These are phyloP conservation scores for Aphanomyces astaci DNA, from an alignment of 352 stramenopile genomes.

Conservation along the genomic window DNA sequence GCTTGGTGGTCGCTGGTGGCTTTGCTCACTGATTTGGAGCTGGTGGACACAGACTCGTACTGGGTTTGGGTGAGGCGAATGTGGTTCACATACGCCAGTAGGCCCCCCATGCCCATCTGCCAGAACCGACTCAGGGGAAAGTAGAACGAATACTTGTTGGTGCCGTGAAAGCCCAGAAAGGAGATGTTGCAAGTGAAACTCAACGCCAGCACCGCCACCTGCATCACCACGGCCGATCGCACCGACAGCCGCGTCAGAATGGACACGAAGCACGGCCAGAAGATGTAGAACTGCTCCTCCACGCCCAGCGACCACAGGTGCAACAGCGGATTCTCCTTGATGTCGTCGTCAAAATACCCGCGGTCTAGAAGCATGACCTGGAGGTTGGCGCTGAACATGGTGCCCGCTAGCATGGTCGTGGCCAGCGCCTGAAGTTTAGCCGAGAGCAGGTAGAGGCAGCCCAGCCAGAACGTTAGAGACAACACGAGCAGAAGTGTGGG, in stretches of 20 bases:
- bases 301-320: conserved; percentile 22
- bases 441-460: conserved; percentile 10
- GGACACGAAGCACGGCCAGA: conserved; percentile 18
- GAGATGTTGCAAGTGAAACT: conserved; percentile 13
- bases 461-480: conserved; percentile 3
- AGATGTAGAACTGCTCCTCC: conserved; percentile 24
- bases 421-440: conserved; percentile 14
- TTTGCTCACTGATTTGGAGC: too few species aligned
- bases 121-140: conserved; percentile 16
- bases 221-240: background rate
- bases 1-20: too few species aligned
- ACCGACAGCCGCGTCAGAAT: background rate
- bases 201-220: background rate
- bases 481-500: conserved; percentile 11
- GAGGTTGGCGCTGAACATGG: conserved; percentile 21
- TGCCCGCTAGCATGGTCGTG: conserved; percentile 18
- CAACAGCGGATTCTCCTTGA: conserved; percentile 21
- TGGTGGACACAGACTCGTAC: too few species aligned
- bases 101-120: conserved; percentile 11
- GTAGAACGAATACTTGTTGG: conserved; percentile 21
- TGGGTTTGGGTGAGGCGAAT: too few species aligned
- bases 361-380: conserved; percentile 2
- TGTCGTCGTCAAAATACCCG: conserved; percentile 15
- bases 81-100: conserved; percentile 9
- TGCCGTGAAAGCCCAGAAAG: conserved; percentile 4